A percentile compares a stretch with the other conserved stretches of the same genome.
Evolutionary conservation across 2,329 filamentous ascomycete species (phyloP).

Genomic region (Sarocladiaceae sp.): DNA sequence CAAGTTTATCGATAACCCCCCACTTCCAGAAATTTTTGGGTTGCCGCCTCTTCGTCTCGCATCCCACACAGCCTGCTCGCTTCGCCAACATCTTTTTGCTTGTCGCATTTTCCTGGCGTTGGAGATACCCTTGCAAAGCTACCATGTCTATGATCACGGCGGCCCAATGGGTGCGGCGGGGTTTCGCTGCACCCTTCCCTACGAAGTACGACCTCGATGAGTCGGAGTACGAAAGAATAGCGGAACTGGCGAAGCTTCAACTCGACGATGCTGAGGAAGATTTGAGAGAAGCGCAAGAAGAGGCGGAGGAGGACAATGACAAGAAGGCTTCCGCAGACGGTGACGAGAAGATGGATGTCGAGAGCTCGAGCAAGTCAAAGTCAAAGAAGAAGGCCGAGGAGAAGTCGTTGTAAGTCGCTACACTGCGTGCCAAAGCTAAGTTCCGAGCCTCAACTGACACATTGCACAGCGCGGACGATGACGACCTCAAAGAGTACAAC

Average conservation of each 20-base stretch:
- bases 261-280: slow-evolving; percentile 90
- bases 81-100: slow-evolving; percentile 7
- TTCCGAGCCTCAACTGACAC: too few relatives aligned
- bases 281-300: slow-evolving; percentile 61
- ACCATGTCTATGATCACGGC: slow-evolving; percentile 70
- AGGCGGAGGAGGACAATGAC: slow-evolving; percentile 21
- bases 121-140: slow-evolving; percentile 24
- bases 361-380: slow-evolving; percentile 12
- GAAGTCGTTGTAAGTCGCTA: slow-evolving; percentile 10
- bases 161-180: slow-evolving; percentile 69
- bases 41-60: slow-evolving; percentile 8
- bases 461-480: slow-evolving; percentile 55
- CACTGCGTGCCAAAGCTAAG: too few relatives aligned
- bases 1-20: slow-evolving; percentile 35
- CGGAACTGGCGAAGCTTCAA: slow-evolving; percentile 67
- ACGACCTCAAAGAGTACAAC: slow-evolving; percentile 93
- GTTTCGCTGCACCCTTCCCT: slow-evolving; percentile 70
- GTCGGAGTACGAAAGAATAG: slow-evolving; percentile 68
- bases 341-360: slow-evolving; percentile 31
- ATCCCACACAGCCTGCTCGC: slow-evolving; percentile 11
- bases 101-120: slow-evolving; percentile 12
- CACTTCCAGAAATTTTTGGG: slow-evolving; percentile 28
- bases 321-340: slow-evolving; percentile 22
- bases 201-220: slow-evolving; percentile 71
- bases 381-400: slow-evolving; percentile 19